phyloP scores from a whole-genome alignment of 306 rosid species.

The Vigna angularis region DNA sequence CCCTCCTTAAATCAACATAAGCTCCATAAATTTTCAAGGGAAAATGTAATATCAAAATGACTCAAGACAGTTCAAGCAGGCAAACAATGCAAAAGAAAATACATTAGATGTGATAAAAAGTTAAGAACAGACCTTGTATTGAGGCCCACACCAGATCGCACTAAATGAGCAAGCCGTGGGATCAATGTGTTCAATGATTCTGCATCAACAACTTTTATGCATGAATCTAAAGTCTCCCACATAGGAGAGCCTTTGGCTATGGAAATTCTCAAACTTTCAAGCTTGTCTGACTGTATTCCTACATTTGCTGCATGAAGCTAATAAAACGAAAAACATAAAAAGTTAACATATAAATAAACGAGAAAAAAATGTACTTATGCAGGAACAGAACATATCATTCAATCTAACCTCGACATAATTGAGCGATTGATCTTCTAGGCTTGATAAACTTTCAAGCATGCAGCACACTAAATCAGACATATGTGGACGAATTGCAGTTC shows the following conservation, averaged over 20 bases:
- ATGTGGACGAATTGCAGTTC: slow-evolving; percentile 84
- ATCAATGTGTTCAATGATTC: slow-evolving; percentile 74
- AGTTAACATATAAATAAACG: slow-evolving; percentile 18
- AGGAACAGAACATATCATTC: slow-evolving; percentile 41
- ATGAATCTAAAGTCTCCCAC: slow-evolving; percentile 97
- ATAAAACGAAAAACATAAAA: slow-evolving; percentile 43
- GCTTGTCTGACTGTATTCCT: slow-evolving; percentile 90
- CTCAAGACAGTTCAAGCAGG: slow-evolving; percentile 12
- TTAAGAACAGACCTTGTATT: slow-evolving; percentile 75
- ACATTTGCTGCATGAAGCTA: slow-evolving; percentile 92
- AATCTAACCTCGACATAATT: slow-evolving; percentile 87
- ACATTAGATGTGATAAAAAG: slow-evolving; percentile 1
- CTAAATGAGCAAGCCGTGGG: slow-evolving; percentile 90
- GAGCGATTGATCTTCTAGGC: slow-evolving; percentile 96
- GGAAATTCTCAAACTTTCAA: slow-evolving; percentile 90
- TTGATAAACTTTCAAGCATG: slow-evolving; percentile 97
- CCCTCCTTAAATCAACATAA: slow-evolving; percentile 31
- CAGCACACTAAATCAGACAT: slow-evolving; percentile 92
- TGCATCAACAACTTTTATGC: slow-evolving; percentile 87
- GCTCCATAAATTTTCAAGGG: slow-evolving; percentile 27
- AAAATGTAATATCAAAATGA: slow-evolving; percentile 21
- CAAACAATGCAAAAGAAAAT: slow-evolving; percentile 10
- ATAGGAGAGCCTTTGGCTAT: slow-evolving; percentile 98
- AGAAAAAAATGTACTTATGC: slow-evolving; percentile 15
- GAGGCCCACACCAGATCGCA: slow-evolving; percentile 95